These are phyloP conservation scores for Panicum virgatum DNA, from an alignment of 202 grass and related monocot genomes.

Conservation along the genomic window DNA sequence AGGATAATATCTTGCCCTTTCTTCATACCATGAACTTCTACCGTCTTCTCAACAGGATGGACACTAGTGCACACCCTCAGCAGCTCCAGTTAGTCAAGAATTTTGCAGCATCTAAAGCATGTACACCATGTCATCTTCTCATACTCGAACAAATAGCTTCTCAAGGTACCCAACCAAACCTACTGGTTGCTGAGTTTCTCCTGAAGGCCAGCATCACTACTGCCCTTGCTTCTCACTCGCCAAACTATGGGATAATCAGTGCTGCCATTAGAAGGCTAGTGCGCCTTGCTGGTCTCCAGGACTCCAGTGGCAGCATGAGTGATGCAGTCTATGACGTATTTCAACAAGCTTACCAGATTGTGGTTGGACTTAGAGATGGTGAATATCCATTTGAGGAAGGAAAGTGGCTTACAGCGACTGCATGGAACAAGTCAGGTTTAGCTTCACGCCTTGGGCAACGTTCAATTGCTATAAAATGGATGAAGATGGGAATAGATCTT, in stretches of 20 bases:
- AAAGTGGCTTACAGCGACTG: constrained; percentile 71
- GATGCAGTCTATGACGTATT: constrained; percentile 72
- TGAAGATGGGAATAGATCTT: constrained; percentile 85
- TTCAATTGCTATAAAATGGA: constrained; percentile 79
- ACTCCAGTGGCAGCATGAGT: constrained; percentile 48
- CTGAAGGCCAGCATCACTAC: constrained; percentile 63
- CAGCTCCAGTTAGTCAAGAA: constrained; percentile 81
- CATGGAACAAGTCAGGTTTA: constrained; percentile 84
- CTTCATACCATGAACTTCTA: constrained; percentile 73
- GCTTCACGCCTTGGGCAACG: constrained; percentile 53
- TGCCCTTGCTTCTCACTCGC: constrained; percentile 63
- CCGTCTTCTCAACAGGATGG: constrained; percentile 65
- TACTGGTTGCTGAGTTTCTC: constrained; percentile 70
- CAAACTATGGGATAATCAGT: constrained; percentile 74
- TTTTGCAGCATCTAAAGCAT: constrained; percentile 71
- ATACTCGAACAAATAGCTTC: constrained; percentile 56
- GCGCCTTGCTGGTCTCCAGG: constrained; percentile 62
- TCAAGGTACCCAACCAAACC: constrained; percentile 56
- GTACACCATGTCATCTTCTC: constrained; percentile 68
- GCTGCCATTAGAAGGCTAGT: constrained; percentile 62
- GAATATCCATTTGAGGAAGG: constrained; percentile 92
- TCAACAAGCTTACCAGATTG: constrained; percentile 81
- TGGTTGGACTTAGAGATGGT: constrained; percentile 76
- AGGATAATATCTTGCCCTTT: constrained; percentile 41
- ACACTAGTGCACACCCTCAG: constrained; percentile 39